phyloP scores from a whole-genome alignment of 1,139 yeast genomes.

The Magnusiomyces fungicola region DNA sequence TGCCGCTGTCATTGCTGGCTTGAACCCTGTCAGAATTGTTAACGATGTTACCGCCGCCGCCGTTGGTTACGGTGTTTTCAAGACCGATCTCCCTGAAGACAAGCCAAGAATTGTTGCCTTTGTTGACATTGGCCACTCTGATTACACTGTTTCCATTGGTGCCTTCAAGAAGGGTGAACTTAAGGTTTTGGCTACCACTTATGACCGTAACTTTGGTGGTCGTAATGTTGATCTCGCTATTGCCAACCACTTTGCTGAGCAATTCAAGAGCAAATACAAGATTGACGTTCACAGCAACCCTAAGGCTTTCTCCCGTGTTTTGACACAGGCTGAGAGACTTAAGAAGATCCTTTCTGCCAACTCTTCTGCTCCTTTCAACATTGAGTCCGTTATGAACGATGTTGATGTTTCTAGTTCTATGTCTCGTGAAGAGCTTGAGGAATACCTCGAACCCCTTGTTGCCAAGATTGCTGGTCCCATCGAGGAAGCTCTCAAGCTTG shows the following conservation, averaged over 20 bases:
- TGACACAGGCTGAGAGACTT: slow-evolving; percentile 84
- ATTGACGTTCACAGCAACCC: slow-evolving; percentile 85
- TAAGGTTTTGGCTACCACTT: slow-evolving; percentile 85
- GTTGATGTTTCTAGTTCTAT: slow-evolving; percentile 88
- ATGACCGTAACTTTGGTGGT: slow-evolving; percentile 97
- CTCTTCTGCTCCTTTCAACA: slow-evolving; percentile 87
- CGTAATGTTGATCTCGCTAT: slow-evolving; percentile 92
- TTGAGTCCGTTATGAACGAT: slow-evolving; percentile 96
- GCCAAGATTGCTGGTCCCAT: slow-evolving; percentile 70
- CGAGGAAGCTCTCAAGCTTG: slow-evolving; percentile 72
- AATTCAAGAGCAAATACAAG: slow-evolving; percentile 85
- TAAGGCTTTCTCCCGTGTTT: slow-evolving; percentile 90
- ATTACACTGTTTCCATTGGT: slow-evolving; percentile 85
- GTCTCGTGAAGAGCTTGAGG: slow-evolving; percentile 90
- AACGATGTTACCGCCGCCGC: slow-evolving; percentile 98
- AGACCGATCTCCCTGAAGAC: slow-evolving; percentile 89
- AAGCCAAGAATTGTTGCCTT: slow-evolving; percentile 86
- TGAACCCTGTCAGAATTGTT: slow-evolving; percentile 96
- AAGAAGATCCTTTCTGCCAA: slow-evolving; percentile 97
- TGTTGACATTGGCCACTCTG: slow-evolving; percentile 94
- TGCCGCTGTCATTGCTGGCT: slow-evolving; percentile 92
- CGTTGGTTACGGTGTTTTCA: slow-evolving; percentile 98
- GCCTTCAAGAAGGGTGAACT: slow-evolving; percentile 95
- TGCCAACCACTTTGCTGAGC: slow-evolving; percentile 90
- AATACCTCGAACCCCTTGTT: slow-evolving; percentile 73